Base-by-base conservation (phyloP, 2,329 filamentous ascomycete species). In the Fulvia fulva region DNA sequence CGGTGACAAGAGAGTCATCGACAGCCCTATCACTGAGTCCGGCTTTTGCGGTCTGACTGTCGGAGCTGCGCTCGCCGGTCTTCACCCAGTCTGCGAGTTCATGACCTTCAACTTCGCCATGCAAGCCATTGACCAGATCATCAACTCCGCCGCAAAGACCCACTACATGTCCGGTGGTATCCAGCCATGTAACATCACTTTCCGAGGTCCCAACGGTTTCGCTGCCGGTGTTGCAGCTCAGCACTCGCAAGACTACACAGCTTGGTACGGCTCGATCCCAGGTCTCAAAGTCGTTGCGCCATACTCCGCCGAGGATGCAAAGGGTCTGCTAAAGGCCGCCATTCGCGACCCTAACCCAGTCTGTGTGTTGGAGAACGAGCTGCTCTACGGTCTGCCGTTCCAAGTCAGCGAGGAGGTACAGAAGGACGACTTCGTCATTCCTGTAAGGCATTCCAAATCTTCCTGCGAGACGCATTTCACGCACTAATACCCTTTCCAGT, bases 71-170 rank as follows among this genome's bases (percentile, higher is more conserved):
- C 85, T 99, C 70, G 93, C 91, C 75, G 94, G 94, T 66, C 84
- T 99, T 69, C 89, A 95, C 80, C 94, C 94, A 62, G 85, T 99
- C 69, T 94, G 89, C 85, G 94, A 99, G 82, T 99, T 99, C 84
- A 99, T 99, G 94, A 99, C 94, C 73, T 97, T 96, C 87, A 99
- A 99, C 86, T 97, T 97, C 76, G 93, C 94, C 77, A 99, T 99
- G 94, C 94, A 99, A 82, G 91, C 94, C 75, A 99, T 99, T 78
- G 94, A 99, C 77, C 94, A 99, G 78, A 90, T 99, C 75, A 92
- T 99, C 86, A 99, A 99, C 87, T 97, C 93, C 51, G 94, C 83
- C 69, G 94, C 91, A 74, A 99, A 99, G 85, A 99, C 94, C 58
- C 93, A 99, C 74, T 99, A 99, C 84, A 99, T 99, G 94, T 97